Percentiles rank a stretch among this genome's conserved stretches.
These are phyloP conservation scores for Naganishia albida DNA, from an alignment of 1,284 basidiomycete species.

Conservation along the genomic window DNA sequence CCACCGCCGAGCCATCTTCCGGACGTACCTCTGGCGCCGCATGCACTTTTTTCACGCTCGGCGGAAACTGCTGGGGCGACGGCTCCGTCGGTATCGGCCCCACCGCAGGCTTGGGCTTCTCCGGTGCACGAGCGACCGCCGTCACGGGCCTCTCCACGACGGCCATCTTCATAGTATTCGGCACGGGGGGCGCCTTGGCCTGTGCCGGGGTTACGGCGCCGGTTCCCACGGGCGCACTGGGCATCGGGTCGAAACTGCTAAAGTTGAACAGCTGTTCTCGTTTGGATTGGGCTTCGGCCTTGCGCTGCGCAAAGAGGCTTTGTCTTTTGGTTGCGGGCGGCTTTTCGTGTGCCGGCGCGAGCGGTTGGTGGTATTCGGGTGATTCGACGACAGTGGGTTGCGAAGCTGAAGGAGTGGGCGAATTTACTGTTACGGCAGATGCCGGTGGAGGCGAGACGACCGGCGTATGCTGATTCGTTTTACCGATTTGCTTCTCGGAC, in stretches of 20 bases:
- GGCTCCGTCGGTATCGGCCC: conserved; percentile 8
- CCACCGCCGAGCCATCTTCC: not conserved
- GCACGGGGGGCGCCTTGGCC: not conserved
- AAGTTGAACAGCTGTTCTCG: conserved; percentile 21
- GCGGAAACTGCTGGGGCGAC: conserved; percentile 15
- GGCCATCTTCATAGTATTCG: conserved; percentile 15
- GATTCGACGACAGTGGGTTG: conserved; percentile 2
- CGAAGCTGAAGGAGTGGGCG: not conserved
- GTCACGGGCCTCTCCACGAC: conserved; percentile 13
- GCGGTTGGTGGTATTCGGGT: conserved; percentile 24
- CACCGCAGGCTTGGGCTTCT: not conserved
- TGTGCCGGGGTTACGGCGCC: not conserved
- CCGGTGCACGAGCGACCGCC: not conserved
- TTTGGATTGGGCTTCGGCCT: conserved; percentile 14
- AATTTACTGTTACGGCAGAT: not conserved
- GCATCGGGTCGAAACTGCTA: conserved; percentile 22
- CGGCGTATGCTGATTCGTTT: not conserved
- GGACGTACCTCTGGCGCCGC: no score
- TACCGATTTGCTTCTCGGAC: not conserved
- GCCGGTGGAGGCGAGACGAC: not conserved
- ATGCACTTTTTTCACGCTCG: not conserved
- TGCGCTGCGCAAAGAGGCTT: conserved; percentile 29
- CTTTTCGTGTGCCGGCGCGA: conserved; percentile 21
- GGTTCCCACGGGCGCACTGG: not conserved
- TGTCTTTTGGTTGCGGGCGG: conserved; percentile 8